Evolutionary conservation across 148 eudicot genomes (phyloP), one percentile per base, ranked within the genome.

Genomic region (Tetragonia tetragonoides): DNA sequence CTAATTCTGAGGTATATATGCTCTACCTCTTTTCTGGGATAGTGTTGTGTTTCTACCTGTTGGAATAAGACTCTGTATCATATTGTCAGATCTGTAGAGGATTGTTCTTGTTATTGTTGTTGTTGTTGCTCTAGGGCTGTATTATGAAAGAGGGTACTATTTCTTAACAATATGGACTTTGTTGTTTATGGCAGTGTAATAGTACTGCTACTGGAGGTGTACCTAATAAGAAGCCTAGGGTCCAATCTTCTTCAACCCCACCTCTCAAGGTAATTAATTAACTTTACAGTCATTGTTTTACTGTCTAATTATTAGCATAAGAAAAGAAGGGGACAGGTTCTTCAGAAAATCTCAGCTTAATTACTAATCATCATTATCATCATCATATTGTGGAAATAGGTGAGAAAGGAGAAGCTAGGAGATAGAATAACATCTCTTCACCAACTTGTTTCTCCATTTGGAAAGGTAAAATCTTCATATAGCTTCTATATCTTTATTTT

Each of bases 381-480:
- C 1, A 37, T 76, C 44, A 3, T 10, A 2, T 69, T 72, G 66
- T 73, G 66, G 51, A 51, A 15, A 54, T 75, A 89, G 92, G 90
- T 89, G 78, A 90, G 93, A 65, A 90, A 90, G 84, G 93, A 88
- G 84, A 88, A 88, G 80, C 82, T 90, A 67, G 90, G 93, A 21
- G 91, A 90, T 75, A 84, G 91, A 88, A 90, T 90, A 77, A 86
- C 91, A 75, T 84, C 91, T 23, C 87, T 90, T 71, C 93, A 90
- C 78, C 93, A 90, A 60, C 83, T 88, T 42, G 91, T 88, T 85
- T 90, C 90, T 74, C 91, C 93, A 76, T 90, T 88, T 82, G 93
- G 93, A 81, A 90, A 88, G 93, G 91, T 85, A 87, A 53, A 66
- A n/a, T 0, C 59, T 39, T 38, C 23, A 16, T 42, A 53, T 15